phyloP scores from a whole-genome alignment of 495 filamentous ascomycete genomes.

The Penicillium ucsense region DNA sequence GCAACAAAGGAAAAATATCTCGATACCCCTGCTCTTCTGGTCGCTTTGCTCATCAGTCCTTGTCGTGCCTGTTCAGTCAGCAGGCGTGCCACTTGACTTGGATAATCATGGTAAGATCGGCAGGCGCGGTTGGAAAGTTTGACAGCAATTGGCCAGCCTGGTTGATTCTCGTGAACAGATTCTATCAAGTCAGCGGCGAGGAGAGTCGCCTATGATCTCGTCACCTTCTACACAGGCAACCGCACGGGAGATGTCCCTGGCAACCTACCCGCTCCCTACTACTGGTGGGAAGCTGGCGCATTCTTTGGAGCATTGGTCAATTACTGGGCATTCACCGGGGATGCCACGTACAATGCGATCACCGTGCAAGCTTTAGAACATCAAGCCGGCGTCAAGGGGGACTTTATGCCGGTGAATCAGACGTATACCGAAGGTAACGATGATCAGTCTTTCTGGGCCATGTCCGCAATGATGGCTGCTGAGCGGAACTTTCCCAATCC shows the following conservation, averaged over 20 bases:
- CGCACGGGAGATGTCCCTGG: conserved; percentile 59
- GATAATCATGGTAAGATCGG: conserved; percentile 1
- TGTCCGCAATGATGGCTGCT: conserved; percentile 71
- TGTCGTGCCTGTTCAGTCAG: neutral
- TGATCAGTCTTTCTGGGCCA: conserved; percentile 81
- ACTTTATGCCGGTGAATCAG: conserved; percentile 79
- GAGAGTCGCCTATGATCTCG: conserved; percentile 29
- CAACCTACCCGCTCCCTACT: conserved; percentile 67
- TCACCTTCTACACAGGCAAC: conserved; percentile 62
- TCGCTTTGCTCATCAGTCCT: neutral
- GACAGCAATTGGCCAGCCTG: too few species aligned
- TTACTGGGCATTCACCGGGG: conserved; percentile 76
- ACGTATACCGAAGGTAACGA: conserved; percentile 71
- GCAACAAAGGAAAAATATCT: too few species aligned
- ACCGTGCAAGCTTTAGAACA: conserved; percentile 57
- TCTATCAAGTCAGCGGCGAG: conserved; percentile 38
- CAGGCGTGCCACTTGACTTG: conserved; percentile 1
- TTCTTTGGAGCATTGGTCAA: conserved; percentile 70
- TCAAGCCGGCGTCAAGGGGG: conserved; percentile 55
- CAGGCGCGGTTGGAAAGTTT: neutral
- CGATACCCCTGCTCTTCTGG: neutral
- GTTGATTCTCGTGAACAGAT: conserved; percentile 12
- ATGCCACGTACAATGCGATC: conserved; percentile 60
- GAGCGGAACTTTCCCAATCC: conserved; percentile 63
- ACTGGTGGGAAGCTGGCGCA: conserved; percentile 75